Evolutionary conservation across 768 basidiomycete genomes (phyloP), one percentile per base, ranked within the genome.

Genomic region (Hygrophoropsis aurantiaca): DNA sequence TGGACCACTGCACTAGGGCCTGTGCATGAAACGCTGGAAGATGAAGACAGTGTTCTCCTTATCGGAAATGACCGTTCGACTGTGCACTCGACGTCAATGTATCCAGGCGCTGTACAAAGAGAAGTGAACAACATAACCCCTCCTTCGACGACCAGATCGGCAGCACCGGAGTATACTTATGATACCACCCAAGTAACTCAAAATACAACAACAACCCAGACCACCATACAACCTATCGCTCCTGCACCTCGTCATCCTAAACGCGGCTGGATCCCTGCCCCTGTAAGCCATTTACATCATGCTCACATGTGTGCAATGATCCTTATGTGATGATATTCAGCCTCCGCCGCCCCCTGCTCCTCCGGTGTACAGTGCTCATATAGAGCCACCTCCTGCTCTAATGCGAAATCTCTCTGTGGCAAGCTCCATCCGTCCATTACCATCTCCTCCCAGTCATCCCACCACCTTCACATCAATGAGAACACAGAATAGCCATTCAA

Each of bases 371-470:
- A 42, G 46, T 35, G 33, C 25, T 25, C 38, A 16, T 26, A 18
- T 39, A 25, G 13, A 20, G 43, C 40, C 41, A 24, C 38, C 49
- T 0, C 11, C 27, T 4, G 10, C 21, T 16, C 54, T 52, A 11
- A 41, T 26, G 11, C 52, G 43, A 15, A 38, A 50, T 19, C 24
- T 58, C 1, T 69, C 66, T 2, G 40, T 50, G 15, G 70, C 69
- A 33, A 59, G 54, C 35, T 10, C 59, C 11, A 35, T 48, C 13
- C 53, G 40, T 24, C 50, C 53, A 13, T 27, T 43, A 15, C 58
- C 52, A 8, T 50, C 58, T 6, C 65, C 67, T 62, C 13, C 59
- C 64, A 60, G 45, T 68, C 25, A 68, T 72, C 52, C 74, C 73
- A 4, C 60, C 60, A 2, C 27, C 7, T 7, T 7, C 27, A 30